Conservation (phyloP, 2,329 filamentous ascomycete species). For the Penicillium digitatum region DNA sequence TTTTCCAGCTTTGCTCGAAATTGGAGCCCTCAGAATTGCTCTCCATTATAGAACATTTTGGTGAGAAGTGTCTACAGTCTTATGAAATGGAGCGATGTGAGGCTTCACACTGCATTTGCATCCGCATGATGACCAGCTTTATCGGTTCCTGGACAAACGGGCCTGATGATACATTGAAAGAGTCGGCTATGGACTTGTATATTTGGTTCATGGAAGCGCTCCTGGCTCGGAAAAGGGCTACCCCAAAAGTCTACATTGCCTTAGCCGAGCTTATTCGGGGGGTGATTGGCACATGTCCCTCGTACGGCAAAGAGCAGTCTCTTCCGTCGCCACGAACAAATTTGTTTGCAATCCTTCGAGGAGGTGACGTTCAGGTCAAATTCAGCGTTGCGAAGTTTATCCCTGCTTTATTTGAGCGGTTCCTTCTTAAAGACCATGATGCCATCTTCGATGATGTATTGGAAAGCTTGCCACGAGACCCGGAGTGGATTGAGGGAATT, state of each 20-base stretch:
- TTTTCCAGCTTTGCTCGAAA: conserved; percentile 29
- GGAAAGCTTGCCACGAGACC: conserved; percentile 69
- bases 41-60: conserved; percentile 47
- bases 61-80: conserved; percentile 47
- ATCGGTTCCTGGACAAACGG: conserved; percentile 60
- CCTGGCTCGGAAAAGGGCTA: conserved; percentile 65
- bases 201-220: conserved; percentile 67
- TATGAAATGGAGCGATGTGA: conserved; percentile 70
- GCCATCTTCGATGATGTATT: conserved; percentile 79
- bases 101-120: conserved; percentile 62
- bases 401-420: conserved; percentile 72
- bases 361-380: conserved; percentile 67
- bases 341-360: conserved; percentile 67
- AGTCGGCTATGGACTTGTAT: conserved; percentile 71
- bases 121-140: conserved; percentile 65
- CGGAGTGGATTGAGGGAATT: conserved; percentile 73
- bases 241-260: conserved; percentile 62
- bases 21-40: conserved; percentile 39
- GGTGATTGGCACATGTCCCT: conserved; percentile 63
- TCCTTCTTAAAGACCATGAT: conserved; percentile 77
- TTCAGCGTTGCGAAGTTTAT: conserved; percentile 68
- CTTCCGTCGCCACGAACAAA: conserved; percentile 65
- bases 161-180: conserved; percentile 56
- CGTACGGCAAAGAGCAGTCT: conserved; percentile 60
- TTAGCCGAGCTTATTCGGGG: conserved; percentile 66